These are phyloP conservation scores for Magnusiomyces ingens DNA, from an alignment of 1,139 yeast species.

Conservation along the genomic window DNA sequence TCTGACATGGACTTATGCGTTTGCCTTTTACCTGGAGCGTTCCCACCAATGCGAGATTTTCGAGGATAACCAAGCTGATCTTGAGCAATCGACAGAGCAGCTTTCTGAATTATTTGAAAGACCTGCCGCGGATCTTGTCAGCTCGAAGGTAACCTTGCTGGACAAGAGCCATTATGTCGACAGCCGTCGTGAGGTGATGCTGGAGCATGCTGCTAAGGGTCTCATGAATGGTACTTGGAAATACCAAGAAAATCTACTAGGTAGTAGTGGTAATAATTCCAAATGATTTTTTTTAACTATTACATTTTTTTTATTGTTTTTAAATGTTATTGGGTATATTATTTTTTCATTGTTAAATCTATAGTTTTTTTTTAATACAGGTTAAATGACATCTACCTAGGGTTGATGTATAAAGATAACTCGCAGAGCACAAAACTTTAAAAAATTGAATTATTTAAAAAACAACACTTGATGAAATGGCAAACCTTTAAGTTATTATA, in stretches of 20 bases:
- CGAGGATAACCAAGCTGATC: conserved; percentile 66
- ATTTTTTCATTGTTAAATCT: no score
- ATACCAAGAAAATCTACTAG: conserved; percentile 16
- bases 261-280: no score
- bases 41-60: conserved; percentile 45
- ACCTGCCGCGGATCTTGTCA: conserved; percentile 31
- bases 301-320: no score
- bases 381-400: no score
- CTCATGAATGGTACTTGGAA: conserved; percentile 33
- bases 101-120: conserved; percentile 59
- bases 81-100: conserved; percentile 71
- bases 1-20: conserved; percentile 86
- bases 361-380: no score
- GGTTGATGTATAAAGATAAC: no score
- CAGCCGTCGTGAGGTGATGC: conserved; percentile 30
- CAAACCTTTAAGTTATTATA: no score
- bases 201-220: conserved; percentile 34
- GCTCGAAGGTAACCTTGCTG: conserved; percentile 29
- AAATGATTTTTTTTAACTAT: no score
- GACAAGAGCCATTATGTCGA: conserved; percentile 36
- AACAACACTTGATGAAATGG: no score
- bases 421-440: no score
- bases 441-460: no score
- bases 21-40: conserved; percentile 59
- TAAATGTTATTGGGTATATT: no score